These are phyloP conservation scores for Lasiodiplodia sp. DNA, from an alignment of 2,329 filamentous ascomycete species.

Conservation along the genomic window DNA sequence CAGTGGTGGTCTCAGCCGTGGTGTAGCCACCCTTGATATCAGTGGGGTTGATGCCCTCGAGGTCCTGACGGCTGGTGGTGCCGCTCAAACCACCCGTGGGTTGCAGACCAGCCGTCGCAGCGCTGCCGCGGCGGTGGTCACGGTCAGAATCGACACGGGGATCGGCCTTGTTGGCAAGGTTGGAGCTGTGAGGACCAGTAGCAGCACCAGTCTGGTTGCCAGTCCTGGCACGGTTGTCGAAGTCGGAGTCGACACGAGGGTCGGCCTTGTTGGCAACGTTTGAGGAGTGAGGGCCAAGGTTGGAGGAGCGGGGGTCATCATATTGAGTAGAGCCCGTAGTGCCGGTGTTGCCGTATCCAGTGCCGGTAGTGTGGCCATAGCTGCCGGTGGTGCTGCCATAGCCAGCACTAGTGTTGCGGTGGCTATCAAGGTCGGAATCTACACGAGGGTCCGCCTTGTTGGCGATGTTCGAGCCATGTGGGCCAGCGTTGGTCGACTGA, in stretches of 20 bases:
- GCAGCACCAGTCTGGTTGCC: constrained; percentile 1
- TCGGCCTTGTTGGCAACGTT: constrained; percentile 23
- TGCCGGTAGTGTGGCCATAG: not conserved
- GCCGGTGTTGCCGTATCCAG: not conserved
- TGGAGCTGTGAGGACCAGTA: constrained; percentile 25
- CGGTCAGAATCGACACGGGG: constrained; percentile 28
- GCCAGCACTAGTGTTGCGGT: not conserved
- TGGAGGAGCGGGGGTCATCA: not conserved
- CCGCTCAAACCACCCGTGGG: constrained; percentile 2
- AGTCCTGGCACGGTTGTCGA: constrained; percentile 6
- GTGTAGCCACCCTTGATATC: constrained; percentile 17
- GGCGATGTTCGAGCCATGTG: constrained; percentile 11
- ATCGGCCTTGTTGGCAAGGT: constrained; percentile 20
- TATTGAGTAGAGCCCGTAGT: not conserved
- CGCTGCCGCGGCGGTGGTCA: constrained; percentile 7
- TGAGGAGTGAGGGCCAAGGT: constrained; percentile 7
- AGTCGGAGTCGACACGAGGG: not conserved
- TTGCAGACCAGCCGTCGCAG: constrained; percentile 9
- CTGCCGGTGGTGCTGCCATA: not conserved
- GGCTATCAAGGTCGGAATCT: constrained; percentile 5
- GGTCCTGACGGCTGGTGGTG: not conserved
- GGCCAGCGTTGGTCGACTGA: constrained; percentile 12
- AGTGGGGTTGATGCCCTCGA: constrained; percentile 3
- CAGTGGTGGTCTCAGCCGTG: constrained; percentile 12
- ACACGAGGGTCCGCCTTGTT: constrained; percentile 18